Evolutionary conservation across 192 early-diverging fungal species (phyloP), one percentile per base, ranked within the genome.

Genomic region (Chytriomyces hyalinus): DNA sequence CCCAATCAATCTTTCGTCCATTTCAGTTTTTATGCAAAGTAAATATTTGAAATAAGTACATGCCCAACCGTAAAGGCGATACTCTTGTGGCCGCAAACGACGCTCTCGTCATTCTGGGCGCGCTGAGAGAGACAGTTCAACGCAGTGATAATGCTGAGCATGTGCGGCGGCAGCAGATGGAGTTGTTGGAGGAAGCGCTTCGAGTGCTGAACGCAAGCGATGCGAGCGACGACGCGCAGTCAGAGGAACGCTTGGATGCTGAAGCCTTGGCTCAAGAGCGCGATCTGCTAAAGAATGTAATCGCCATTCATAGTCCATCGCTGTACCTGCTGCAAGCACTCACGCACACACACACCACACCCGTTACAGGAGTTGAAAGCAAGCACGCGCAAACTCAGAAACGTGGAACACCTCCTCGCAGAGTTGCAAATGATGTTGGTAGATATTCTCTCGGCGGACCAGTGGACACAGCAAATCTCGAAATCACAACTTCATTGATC

Each of bases 351-450:
- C 57, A 59, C 24, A 26, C 24, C 24, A 26, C 24, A 26, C 24
- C 36, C 36, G 4, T 17, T 3, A 5, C 70, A 71, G 70, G 71
- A 73, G 11, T 10, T 73, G 28, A 26, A 7, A 22, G 43, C 53
- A 17, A 11, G 15, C 6, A 13, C 20, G 26, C 13, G 6, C 11
- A 17, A 73, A 48, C 53, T 73, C 8, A 50, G 53, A 24, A 11
- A 20, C 51, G 61, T 63, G 15, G 71, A 73, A 59, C n/a, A 10
- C 10, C 61, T 73, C 11, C 6, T 73, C 26, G 71, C 61, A 22
- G 71, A 73, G 6, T 17, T 73, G 60, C 57, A 44, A 26, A 13
- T 47, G 20, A 73, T 73, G 71, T 24, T 47, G 57, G 47, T 8
- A 2, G 13, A 17, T 15, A 17, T 70, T 48, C 13, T 20, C 15